Conservation (phyloP, 805 yeast species). For the Hermanozyma aechmeae region DNA sequence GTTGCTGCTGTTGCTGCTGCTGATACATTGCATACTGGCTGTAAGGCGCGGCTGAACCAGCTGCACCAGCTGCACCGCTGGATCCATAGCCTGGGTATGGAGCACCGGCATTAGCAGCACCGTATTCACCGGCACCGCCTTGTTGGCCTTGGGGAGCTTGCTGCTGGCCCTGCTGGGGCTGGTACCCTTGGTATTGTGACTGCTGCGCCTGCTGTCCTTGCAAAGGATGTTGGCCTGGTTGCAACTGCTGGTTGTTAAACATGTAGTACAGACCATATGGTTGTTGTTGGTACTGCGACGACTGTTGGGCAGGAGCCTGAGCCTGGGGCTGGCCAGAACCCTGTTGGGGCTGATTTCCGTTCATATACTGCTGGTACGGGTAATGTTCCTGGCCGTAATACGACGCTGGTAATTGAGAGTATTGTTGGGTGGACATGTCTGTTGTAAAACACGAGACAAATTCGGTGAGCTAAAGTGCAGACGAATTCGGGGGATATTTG, state of each 20-base stretch:
- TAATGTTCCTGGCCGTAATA: conserved; percentile 14
- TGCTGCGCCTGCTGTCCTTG: conserved; percentile 3
- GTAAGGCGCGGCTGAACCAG: conserved; percentile 6
- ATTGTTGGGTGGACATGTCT: conserved; percentile 14
- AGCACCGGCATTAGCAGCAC: conserved; percentile 5
- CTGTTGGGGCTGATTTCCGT: conserved; percentile 8
- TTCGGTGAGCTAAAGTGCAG: no score
- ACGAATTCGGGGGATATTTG: no score
- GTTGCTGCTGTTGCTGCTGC: conserved; percentile 5
- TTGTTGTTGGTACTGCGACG: conserved; percentile 11
- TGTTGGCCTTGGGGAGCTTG: conserved; percentile 1
- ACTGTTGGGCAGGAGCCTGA: conserved; percentile 4
- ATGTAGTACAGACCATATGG: conserved; percentile 12
- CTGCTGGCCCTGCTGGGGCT: conserved; percentile 5
- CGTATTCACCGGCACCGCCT: no score
- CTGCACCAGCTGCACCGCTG: no score
- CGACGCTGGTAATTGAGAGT: conserved; percentile 11
- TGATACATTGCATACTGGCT: conserved; percentile 11
- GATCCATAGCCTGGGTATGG: conserved; percentile 9
- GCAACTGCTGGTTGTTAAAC: conserved; percentile 9
- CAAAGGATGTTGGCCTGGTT: conserved; percentile 8
- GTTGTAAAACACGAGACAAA: no score
- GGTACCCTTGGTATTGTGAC: conserved; percentile 8
- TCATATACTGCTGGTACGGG: conserved; percentile 13
- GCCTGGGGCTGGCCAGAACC: conserved; percentile 5